phyloP scores from a whole-genome alignment of 441 rosid species.

The Daphne laureola region DNA sequence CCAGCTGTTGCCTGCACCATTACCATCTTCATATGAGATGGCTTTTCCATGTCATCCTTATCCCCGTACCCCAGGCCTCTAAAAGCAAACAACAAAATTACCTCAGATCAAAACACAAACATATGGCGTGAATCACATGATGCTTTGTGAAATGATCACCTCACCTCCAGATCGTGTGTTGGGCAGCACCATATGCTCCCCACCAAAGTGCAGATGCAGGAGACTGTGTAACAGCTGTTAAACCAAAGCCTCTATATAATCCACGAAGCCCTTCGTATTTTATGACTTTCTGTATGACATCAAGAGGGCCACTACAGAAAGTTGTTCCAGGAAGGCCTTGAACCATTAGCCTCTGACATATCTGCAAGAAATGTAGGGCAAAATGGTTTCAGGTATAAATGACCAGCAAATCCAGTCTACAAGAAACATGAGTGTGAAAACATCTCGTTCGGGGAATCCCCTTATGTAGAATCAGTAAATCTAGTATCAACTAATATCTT shows the following conservation, averaged over 20 bases:
- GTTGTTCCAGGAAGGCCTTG: constrained; percentile 54
- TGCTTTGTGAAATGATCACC: neutral
- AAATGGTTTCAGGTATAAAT: neutral
- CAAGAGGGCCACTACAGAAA: constrained; percentile 36
- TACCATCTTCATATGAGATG: constrained; percentile 55
- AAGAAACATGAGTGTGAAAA: too few species aligned
- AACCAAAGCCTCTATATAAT: constrained; percentile 58
- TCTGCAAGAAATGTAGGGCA: constrained; percentile 15
- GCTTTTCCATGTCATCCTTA: constrained; percentile 38
- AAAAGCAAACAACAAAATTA: neutral
- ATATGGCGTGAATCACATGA: neutral
- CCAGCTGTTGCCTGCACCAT: constrained; percentile 59
- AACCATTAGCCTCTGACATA: constrained; percentile 55
- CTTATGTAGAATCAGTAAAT: too few species aligned
- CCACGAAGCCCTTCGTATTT: constrained; percentile 50
- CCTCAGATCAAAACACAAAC: neutral
- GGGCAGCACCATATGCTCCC: constrained; percentile 58
- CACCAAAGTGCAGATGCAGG: constrained; percentile 77
- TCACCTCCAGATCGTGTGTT: constrained; percentile 58
- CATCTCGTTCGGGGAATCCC: neutral
- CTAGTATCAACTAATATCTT: too few species aligned
- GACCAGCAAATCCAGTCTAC: too few species aligned
- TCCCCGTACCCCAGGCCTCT: constrained; percentile 53
- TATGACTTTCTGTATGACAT: constrained; percentile 35
- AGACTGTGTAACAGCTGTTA: constrained; percentile 42